Percentiles rank a stretch among this genome's conserved stretches.
These are phyloP conservation scores for Linanthus parryae DNA, from an alignment of 148 eudicot species.

Conservation along the genomic window DNA sequence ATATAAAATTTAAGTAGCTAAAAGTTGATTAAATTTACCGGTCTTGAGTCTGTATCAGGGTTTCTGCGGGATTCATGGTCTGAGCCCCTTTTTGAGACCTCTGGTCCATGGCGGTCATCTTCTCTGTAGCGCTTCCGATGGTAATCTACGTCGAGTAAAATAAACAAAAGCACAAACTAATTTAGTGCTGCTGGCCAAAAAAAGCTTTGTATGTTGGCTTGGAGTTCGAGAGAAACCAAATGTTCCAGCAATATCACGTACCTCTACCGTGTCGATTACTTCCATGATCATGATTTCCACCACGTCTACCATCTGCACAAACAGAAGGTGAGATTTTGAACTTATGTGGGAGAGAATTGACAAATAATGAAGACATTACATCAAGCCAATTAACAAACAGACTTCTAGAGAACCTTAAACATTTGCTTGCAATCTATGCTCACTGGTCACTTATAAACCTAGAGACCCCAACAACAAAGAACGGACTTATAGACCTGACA, in stretches of 20 bases:
- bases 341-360: neutral
- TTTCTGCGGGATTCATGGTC: constrained; percentile 65
- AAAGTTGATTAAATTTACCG: constrained; percentile 31
- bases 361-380: too few species aligned
- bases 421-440: too few species aligned
- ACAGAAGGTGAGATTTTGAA: constrained; percentile 11
- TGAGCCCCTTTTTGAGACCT: constrained; percentile 54
- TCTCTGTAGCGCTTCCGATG: constrained; percentile 77
- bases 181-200: neutral
- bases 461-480: too few species aligned
- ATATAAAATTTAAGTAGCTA: too few species aligned
- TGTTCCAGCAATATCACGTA: constrained; percentile 11
- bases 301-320: constrained; percentile 68
- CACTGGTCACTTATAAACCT: too few species aligned
- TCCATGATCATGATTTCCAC: constrained; percentile 34
- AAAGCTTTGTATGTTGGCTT: neutral
- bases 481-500: too few species aligned
- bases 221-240: neutral
- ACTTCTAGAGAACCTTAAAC: too few species aligned
- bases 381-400: too few species aligned
- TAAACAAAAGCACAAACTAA: neutral
- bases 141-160: constrained; percentile 40
- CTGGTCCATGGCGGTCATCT: constrained; percentile 71
- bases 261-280: constrained; percentile 72
- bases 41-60: constrained; percentile 78